These are phyloP conservation scores for Pterulicium gracile DNA, from an alignment of 1,284 basidiomycete genomes.

Conservation along the genomic window DNA sequence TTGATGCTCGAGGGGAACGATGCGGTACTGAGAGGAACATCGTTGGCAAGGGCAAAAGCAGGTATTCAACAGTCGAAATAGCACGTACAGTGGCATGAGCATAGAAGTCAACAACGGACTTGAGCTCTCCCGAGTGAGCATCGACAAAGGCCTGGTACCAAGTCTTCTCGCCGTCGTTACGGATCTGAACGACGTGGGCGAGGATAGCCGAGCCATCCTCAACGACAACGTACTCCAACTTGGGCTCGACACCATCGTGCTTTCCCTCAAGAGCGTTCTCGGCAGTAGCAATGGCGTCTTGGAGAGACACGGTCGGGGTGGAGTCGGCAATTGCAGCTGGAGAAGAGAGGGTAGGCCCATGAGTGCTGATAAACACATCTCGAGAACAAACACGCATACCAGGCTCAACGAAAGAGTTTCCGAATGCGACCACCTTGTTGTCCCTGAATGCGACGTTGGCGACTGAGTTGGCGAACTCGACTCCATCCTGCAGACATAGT, in stretches of 20 bases:
- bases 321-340: slow-evolving; percentile 19
- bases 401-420: slow-evolving; percentile 2
- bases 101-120: slow-evolving; percentile 33
- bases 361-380: neutral
- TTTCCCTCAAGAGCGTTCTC: slow-evolving; percentile 29
- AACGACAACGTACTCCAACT: slow-evolving; percentile 34
- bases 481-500: slow-evolving; percentile 28
- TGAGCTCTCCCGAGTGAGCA: slow-evolving; percentile 28
- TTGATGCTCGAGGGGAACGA: slow-evolving; percentile 30
- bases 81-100: slow-evolving; percentile 20
- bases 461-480: slow-evolving; percentile 33
- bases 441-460: slow-evolving; percentile 32
- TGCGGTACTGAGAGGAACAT: slow-evolving; percentile 24
- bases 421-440: slow-evolving; percentile 25
- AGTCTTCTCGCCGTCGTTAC: slow-evolving; percentile 29
- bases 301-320: slow-evolving; percentile 24
- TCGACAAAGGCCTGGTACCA: slow-evolving; percentile 45
- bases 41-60: neutral
- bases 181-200: slow-evolving; percentile 36
- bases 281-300: slow-evolving; percentile 26
- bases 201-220: slow-evolving; percentile 37
- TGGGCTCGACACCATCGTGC: slow-evolving; percentile 30
- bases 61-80: no score
- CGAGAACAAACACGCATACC: neutral
- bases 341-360: neutral